Evolutionary conservation across 768 basidiomycete genomes (phyloP).

Genomic region (Amanita brunnescens): DNA sequence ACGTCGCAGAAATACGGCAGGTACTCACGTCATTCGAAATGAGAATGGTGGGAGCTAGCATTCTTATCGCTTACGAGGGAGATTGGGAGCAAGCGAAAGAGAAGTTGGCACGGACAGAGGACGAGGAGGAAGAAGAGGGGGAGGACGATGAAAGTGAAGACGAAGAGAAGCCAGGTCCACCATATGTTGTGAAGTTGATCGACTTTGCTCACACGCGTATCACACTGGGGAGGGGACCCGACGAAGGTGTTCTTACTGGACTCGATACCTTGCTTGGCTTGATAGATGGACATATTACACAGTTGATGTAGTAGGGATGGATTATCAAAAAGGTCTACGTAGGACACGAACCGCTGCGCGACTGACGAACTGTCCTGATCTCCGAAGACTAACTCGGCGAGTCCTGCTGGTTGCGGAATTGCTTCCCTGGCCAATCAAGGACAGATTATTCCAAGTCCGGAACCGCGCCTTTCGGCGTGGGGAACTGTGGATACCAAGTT

Average conservation of each 20-base stretch:
- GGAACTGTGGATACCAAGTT: slow-evolving; percentile 79
- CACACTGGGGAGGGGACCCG: slow-evolving; percentile 63
- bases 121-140: slow-evolving; percentile 26
- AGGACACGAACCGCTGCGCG: slow-evolving; percentile 71
- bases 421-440: slow-evolving; percentile 85
- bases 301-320: slow-evolving; percentile 7
- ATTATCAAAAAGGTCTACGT: slow-evolving; percentile 67
- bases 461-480: slow-evolving; percentile 53
- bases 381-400: slow-evolving; percentile 91
- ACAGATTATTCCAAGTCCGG: slow-evolving; percentile 75
- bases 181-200: slow-evolving; percentile 70
- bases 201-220: slow-evolving; percentile 89
- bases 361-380: slow-evolving; percentile 79
- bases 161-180: slow-evolving; percentile 29
- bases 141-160: slow-evolving; percentile 24
- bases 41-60: slow-evolving; percentile 74
- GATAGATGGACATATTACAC: slow-evolving; percentile 14
- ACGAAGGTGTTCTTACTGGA: slow-evolving; percentile 41
- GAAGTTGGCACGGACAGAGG: slow-evolving; percentile 27
- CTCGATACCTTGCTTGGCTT: slow-evolving; percentile 6
- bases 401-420: slow-evolving; percentile 86
- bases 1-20: slow-evolving; percentile 41
- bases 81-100: slow-evolving; percentile 36
- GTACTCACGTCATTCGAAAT: slow-evolving; percentile 50
- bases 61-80: slow-evolving; percentile 70